Evolutionary conservation across 441 rosid genomes (phyloP), one percentile per base, ranked within the genome.

Genomic region (Erodium moschatum): DNA sequence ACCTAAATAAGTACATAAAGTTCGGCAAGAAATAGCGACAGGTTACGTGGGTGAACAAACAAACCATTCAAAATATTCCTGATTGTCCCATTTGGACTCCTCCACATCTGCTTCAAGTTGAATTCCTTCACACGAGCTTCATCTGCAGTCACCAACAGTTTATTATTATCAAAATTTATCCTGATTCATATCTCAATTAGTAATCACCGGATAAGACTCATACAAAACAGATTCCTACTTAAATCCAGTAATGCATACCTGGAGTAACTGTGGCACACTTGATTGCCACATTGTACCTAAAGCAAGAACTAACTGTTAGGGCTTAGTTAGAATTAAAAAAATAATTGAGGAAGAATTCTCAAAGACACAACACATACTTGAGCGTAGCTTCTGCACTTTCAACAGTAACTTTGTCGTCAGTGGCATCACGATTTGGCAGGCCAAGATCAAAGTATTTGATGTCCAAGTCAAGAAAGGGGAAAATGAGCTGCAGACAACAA

Each of bases 381-480:
- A 86, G 84, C 74, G 98, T 89, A 75, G 98, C 97, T 81, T 89
- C 89, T 33, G 96, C 98, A 79, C 97, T 90, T 79, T 89, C 92
- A 70, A 89, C 13, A 3, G 98, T 93, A 62, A 93, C 98, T 80
- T 81, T 83, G 77, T 93, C 98, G 76, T 88, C 85, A 1, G 98
- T 93, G 67, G 93, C 95, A 81, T 93, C 97, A 71, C 96, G 98
- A 63, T 93, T 72, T 50, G 84, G 88, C 75, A 91, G 89, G 60
- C 98, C 96, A 64, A 93, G 98, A 73, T 93, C 98, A n/a, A 77
- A 93, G 77, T 93, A 93, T 79, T 89, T 93, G 71, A 93, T 89
- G 76, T 93, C 97, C 95, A 93, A 77, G 68, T 93, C 97, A 81
- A 93, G 60, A 67, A 93, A 93, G 31, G 96, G 97, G 67, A 80